Evolutionary conservation across 768 basidiomycete species (phyloP).

Genomic region (Leccinum ochraceum): DNA sequence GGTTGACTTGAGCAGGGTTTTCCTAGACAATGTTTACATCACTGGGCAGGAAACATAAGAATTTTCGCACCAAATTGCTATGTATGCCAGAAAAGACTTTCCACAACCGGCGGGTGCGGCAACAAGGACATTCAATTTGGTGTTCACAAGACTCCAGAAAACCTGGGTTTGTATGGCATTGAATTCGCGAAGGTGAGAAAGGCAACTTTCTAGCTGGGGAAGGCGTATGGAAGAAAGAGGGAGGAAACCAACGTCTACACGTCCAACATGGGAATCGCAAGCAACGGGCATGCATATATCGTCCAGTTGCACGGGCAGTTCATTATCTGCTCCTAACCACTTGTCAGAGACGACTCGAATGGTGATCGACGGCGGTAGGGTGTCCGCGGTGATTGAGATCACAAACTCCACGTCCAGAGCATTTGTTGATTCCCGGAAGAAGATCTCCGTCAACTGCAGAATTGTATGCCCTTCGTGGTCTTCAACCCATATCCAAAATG

Average conservation of each 20-base stretch:
- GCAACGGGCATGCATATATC: slow-evolving; percentile 72
- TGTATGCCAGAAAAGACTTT: slow-evolving; percentile 72
- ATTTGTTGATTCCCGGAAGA: slow-evolving; percentile 67
- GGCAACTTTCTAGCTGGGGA: slow-evolving; percentile 45
- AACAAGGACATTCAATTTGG: slow-evolving; percentile 65
- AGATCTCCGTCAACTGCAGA: slow-evolving; percentile 72
- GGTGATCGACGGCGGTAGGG: slow-evolving; percentile 63
- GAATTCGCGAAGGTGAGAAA: slow-evolving; percentile 52
- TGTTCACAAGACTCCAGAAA: slow-evolving; percentile 79
- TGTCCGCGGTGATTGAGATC: slow-evolving; percentile 65
- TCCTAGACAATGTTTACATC: slow-evolving; percentile 44
- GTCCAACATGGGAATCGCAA: slow-evolving; percentile 56
- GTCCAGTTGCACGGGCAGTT: slow-evolving; percentile 61
- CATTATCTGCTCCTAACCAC: slow-evolving; percentile 92
- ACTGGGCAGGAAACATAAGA: slow-evolving; percentile 1
- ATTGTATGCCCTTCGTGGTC: slow-evolving; percentile 81
- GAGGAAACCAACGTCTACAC: slow-evolving; percentile 78
- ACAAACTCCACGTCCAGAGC: slow-evolving; percentile 71
- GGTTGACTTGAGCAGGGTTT: slow-evolving; percentile 45
- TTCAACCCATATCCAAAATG: slow-evolving; percentile 97
- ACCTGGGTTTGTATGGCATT: slow-evolving; percentile 89
- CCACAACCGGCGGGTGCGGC: slow-evolving; percentile 82
- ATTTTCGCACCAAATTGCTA: slow-evolving; percentile 67
- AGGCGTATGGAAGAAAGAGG: slow-evolving; percentile 51
- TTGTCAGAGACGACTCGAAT: slow-evolving; percentile 84